phyloP scores from a whole-genome alignment of 768 basidiomycete species.

The Phylloporus rhodoxanthus region DNA sequence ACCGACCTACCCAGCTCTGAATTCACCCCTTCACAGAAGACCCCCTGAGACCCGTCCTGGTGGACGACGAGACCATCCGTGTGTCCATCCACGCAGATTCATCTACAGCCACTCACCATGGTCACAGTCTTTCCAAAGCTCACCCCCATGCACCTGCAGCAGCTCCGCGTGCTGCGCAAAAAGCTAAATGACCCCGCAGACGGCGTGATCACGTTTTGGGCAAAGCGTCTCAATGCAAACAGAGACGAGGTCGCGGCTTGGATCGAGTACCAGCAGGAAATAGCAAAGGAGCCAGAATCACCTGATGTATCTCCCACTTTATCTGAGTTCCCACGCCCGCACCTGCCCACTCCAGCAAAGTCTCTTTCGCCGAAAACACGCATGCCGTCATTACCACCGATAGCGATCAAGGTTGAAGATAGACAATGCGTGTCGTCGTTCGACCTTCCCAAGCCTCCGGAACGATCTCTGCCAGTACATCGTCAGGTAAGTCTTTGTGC shows the following conservation, averaged over 20 bases:
- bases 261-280: constrained; percentile 28
- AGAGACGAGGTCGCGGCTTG: constrained; percentile 17
- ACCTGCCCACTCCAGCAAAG: constrained; percentile 27
- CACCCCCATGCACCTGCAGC: constrained; percentile 18
- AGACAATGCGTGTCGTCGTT: neutral
- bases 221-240: constrained; percentile 17
- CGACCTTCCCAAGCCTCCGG: neutral
- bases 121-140: constrained; percentile 25
- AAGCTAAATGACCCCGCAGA: constrained; percentile 15
- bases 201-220: constrained; percentile 25
- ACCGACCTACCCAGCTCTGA: neutral
- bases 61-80: constrained; percentile 26
- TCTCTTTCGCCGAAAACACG: constrained; percentile 21
- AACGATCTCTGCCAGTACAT: neutral
- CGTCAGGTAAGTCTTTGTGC: constrained; percentile 6
- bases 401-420: constrained; percentile 28
- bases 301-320: constrained; percentile 20
- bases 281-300: constrained; percentile 13
- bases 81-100: constrained; percentile 5
- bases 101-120: constrained; percentile 1
- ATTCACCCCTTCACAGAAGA: neutral
- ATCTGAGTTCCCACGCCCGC: constrained; percentile 12
- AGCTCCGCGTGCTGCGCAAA: constrained; percentile 16
- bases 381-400: constrained; percentile 26
- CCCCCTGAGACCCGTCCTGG: neutral